Percentiles rank a stretch among this genome's conserved stretches.
These are phyloP conservation scores for Quercus alba DNA, from an alignment of 306 rosid species.

Conservation along the genomic window DNA sequence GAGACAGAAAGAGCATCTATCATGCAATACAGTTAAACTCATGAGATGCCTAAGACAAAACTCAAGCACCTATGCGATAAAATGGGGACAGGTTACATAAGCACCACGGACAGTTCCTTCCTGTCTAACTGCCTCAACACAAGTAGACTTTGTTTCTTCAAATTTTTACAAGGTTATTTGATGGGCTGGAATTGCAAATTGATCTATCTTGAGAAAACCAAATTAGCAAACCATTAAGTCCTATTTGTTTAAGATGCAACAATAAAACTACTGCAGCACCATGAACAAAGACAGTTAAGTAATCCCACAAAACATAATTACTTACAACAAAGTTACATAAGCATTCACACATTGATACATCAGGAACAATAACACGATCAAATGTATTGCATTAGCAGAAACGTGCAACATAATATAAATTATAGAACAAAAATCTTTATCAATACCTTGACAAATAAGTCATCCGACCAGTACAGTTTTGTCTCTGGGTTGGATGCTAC, in stretches of 20 bases:
- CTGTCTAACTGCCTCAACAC: not conserved
- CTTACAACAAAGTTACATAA: not conserved
- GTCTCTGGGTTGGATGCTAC: constrained; percentile 45
- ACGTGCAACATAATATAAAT: not conserved
- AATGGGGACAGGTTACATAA: not conserved
- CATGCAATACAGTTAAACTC: not conserved
- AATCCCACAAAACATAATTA: not conserved
- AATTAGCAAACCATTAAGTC: too few species aligned
- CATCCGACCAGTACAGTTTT: constrained; percentile 53
- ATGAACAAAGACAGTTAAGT: not conserved
- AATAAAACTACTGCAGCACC: not conserved
- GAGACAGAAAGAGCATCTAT: not conserved
- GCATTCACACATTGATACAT: not conserved
- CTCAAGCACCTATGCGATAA: not conserved
- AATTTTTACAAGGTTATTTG: not conserved
- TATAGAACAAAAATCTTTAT: not conserved
- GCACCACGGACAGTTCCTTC: not conserved
- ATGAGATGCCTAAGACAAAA: not conserved
- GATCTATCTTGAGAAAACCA: too few species aligned
- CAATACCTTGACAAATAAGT: constrained; percentile 72
- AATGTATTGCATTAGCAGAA: not conserved
- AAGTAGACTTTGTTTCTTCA: not conserved
- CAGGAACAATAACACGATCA: not conserved
- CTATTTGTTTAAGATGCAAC: not conserved
- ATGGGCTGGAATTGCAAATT: not conserved